Evolutionary conservation across 1,284 basidiomycete species (phyloP).

Genomic region (Microbotryum intermedium): DNA sequence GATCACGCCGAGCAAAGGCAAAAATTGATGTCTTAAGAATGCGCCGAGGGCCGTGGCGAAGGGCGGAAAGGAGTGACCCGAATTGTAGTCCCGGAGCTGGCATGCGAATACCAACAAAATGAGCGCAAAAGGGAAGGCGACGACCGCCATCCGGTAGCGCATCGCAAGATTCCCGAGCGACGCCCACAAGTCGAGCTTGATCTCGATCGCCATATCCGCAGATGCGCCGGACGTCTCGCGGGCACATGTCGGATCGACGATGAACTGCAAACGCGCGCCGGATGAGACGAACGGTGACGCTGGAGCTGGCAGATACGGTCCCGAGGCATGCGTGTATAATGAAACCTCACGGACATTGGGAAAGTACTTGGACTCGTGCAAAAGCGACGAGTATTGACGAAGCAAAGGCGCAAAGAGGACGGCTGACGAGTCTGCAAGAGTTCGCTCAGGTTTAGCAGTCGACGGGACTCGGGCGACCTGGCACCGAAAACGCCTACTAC

Average conservation of each 20-base stretch:
- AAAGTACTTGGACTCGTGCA: constrained; percentile 31
- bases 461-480: too few species aligned
- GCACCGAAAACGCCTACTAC: background rate
- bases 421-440: constrained; percentile 4
- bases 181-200: constrained; percentile 23
- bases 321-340: constrained; percentile 30
- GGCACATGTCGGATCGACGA: constrained; percentile 30
- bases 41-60: constrained; percentile 13
- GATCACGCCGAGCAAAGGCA: constrained; percentile 6
- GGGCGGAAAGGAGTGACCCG: constrained; percentile 13
- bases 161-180: constrained; percentile 25
- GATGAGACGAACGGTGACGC: constrained; percentile 2
- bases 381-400: constrained; percentile 15
- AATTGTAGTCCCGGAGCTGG: constrained; percentile 21
- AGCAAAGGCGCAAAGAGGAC: constrained; percentile 30
- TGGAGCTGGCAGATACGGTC: constrained; percentile 27
- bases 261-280: constrained; percentile 24
- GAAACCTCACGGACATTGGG: constrained; percentile 26
- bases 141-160: constrained; percentile 30
- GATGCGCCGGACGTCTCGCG: background rate
- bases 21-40: constrained; percentile 8
- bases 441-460: background rate
- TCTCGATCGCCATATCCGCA: constrained; percentile 8
- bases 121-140: constrained; percentile 29
- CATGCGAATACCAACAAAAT: constrained; percentile 21